Evolutionary conservation across 768 basidiomycete species (phyloP), one percentile per base, ranked within the genome.

Genomic region (Lentinula sp.): DNA sequence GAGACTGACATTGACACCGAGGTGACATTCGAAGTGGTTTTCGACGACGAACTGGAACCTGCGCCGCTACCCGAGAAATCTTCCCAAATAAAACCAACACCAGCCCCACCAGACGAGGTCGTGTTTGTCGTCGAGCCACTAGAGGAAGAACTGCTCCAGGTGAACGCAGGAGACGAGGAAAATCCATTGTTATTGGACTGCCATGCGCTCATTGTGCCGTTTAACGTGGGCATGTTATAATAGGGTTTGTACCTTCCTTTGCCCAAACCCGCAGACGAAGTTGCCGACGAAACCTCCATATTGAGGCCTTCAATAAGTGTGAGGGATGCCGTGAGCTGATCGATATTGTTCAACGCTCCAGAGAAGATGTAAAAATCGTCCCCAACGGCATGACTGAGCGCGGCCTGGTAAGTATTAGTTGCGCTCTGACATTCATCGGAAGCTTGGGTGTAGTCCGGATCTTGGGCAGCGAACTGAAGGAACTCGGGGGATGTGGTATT

Each of bases 1-100:
- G 40, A 39, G 16, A 59, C 31, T 21, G 46, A 15, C 21, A 59
- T 45, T 16, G 31, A 18, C 15, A 21, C 18, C 15, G 58, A 45
- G 4, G 43, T 35, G n/a, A 39, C 43, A 46, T 48, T 59, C 7
- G 58, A 34, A 6, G 43, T 49, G 9, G 45, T 15, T 16, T 48
- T 59, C 8, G 58, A 34, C 3, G 28, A n/a, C 32, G 45, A 35
- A 32, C 42, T 50, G 35, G 42, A 45, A 5, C 58, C 58, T 0
- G 45, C 15, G 9, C 58, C 58, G 39, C 58, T 59, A 5, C 35
- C 58, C 5, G 58, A 59, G 34, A 59, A 11, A 37, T 50, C 48
- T 50, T 50, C 58, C 58, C 58, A 59, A n/a, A 50, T 35, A 18
- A 59, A 59, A 23, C 45, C 32, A 16, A 59, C 23, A 7, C 48